A percentile compares a stretch with the other conserved stretches of the same genome.
Conservation (phyloP, 1,284 basidiomycete genomes). For the Ustilago nuda region DNA sequence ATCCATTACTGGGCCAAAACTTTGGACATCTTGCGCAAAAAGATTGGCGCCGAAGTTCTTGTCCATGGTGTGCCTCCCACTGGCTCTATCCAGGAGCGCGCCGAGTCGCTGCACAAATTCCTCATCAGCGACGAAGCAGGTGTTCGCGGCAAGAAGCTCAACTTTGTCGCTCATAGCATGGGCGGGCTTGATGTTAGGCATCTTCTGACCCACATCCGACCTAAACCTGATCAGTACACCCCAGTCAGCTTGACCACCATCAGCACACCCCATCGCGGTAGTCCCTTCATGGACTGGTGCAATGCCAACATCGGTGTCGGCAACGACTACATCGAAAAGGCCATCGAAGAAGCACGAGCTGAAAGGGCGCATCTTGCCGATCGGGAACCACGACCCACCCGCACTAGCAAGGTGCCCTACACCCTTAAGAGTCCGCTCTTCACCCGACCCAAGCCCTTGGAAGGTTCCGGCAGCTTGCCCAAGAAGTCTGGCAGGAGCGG, state of each 20-base stretch:
- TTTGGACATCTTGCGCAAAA: conserved; percentile 82
- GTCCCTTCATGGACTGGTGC: conserved; percentile 99
- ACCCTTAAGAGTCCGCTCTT: conserved; percentile 65
- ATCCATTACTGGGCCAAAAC: conserved; percentile 97
- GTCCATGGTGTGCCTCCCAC: conserved; percentile 96
- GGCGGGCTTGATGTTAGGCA: conserved; percentile 75
- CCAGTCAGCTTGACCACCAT: conserved; percentile 90
- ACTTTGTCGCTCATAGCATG: conserved; percentile 97
- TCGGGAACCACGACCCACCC: conserved; percentile 25
- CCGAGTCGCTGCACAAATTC: conserved; percentile 81
- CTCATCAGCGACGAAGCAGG: conserved; percentile 75
- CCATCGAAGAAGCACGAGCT: conserved; percentile 52
- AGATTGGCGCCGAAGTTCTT: conserved; percentile 89
- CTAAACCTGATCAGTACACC: conserved; percentile 77
- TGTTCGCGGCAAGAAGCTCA: conserved; percentile 78
- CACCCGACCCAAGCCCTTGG: conserved; percentile 47
- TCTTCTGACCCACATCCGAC: conserved; percentile 85
- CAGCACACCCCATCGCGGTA: conserved; percentile 93
- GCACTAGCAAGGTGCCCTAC: conserved; percentile 50
- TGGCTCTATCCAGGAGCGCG: conserved; percentile 87
- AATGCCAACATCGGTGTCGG: conserved; percentile 68
- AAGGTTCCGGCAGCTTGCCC: conserved; percentile 32
- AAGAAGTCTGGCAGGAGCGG: conserved; percentile 15
- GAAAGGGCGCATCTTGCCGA: conserved; percentile 34
- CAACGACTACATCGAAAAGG: conserved; percentile 63